Conservation (phyloP, 768 basidiomycete species). For the Boletus patriciae region DNA sequence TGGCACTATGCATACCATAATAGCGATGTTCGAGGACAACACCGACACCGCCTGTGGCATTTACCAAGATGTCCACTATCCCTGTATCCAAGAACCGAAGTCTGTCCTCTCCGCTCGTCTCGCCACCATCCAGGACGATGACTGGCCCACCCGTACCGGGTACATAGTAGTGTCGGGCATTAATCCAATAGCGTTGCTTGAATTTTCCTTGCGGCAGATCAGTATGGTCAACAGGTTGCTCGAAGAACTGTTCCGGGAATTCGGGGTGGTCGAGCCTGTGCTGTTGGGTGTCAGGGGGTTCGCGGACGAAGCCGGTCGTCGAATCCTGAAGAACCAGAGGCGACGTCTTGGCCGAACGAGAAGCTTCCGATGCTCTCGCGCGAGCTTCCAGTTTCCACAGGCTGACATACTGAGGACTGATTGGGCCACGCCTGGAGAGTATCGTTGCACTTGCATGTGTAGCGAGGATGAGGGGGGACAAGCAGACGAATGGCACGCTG, state of each 20-base stretch:
- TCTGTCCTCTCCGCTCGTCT: constrained; percentile 79
- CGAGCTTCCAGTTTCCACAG: constrained; percentile 52
- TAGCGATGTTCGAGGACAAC: constrained; percentile 93
- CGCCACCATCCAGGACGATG: constrained; percentile 89
- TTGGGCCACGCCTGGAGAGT: constrained; percentile 13
- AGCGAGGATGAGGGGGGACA: constrained; percentile 10
- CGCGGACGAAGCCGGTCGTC: constrained; percentile 12
- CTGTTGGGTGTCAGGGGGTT: constrained; percentile 7
- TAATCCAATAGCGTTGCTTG: constrained; percentile 91
- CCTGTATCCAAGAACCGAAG: constrained; percentile 62
- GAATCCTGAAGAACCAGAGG: constrained; percentile 26
- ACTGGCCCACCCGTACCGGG: constrained; percentile 75
- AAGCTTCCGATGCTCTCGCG: constrained; percentile 15
- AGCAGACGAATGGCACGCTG: constrained; percentile 9
- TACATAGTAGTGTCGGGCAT: constrained; percentile 80
- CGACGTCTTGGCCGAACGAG: constrained; percentile 10
- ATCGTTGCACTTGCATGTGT: constrained; percentile 9
- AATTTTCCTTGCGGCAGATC: constrained; percentile 60
- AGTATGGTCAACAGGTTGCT: constrained; percentile 87
- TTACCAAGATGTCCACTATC: constrained; percentile 82
- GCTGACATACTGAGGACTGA: constrained; percentile 64
- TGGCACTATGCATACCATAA: constrained; percentile 55
- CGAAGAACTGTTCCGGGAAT: constrained; percentile 68
- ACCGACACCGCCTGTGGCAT: constrained; percentile 83
- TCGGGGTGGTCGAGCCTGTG: too few species aligned